Evolutionary conservation across 2,329 filamentous ascomycete species (phyloP), one percentile per base, ranked within the genome.

Genomic region (Cyphellophora attinorum): DNA sequence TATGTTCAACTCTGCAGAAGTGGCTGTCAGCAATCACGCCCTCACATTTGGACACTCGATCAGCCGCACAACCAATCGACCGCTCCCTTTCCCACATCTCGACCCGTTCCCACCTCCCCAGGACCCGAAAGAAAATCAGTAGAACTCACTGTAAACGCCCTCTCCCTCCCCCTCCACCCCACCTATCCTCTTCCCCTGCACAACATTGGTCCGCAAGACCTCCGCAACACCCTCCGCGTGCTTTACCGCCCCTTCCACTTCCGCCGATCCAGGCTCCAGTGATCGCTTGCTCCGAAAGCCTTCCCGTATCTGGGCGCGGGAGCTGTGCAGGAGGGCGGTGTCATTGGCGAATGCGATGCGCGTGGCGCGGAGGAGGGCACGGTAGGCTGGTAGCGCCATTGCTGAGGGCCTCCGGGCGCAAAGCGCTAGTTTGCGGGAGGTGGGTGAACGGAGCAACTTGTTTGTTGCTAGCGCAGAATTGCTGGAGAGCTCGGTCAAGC

Each of bases 321-420:
- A 84, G 13, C 83, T 85, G 11, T 64, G 57, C 19, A 95, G 71
- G 25, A 82, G 68, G 16, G 64, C 65, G 17, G 64, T 50, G 53
- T 96, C 89, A 51, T 81, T 86, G 64, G 80, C 67, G 56, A 98
- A 98, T 40, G 88, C 86, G 45, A 93, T 68, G 45, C 78, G 71
- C 19, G 84, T 77, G 14, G 88, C 82, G 42, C 89, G 85, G 49
- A 93, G 68, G 27, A 96, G 65, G 47, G 81, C 70, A 52, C 86
- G 71, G 63, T 95, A 96, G 23, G 85, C 85, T 53, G 72, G 67
- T 36, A 85, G 64, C 11, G 84, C 82, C 67, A 86, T 49, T 17
- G 23, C 35, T 28, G 4, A 14, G 21, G n/a, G n/a, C n/a, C n/a
- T n/a, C n/a, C n/a, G n/a, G n/a, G n/a, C n/a, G n/a, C n/a, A n/a